Evolutionary conservation across 495 filamentous ascomycete genomes (phyloP), one percentile per base, ranked within the genome.

Genomic region (Pseudoneurospora amorphoporcata): DNA sequence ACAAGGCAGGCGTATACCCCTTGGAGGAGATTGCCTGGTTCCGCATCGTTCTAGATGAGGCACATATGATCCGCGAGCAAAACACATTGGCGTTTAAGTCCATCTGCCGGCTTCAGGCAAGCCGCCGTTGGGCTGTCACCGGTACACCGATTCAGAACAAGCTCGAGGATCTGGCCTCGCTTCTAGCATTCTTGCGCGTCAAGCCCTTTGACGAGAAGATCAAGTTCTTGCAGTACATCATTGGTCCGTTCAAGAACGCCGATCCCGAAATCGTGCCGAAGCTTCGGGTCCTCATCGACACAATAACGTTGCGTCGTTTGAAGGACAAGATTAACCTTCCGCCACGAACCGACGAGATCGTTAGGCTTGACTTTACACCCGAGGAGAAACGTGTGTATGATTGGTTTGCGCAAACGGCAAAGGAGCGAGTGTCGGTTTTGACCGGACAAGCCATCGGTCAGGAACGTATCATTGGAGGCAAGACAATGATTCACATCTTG

Each of bases 41-140:
- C 78, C 91, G 95, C 8, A 94, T 99, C 71, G 95, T 97, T 0
- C 87, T 99, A 37, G 95, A 99, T 77, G 95, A 99, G 81, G 95
- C 94, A 16, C 95, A 99, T 82, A 91, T 90, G 77, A 98, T 99
- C 75, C 90, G 95, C 10, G 93, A 96, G 76, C 91, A 92, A 74
- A 86, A 84, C 19, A 95, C 94, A 0, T 83, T 90, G 70, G 90
- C 93, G 69, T 94, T 92, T 12, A 92, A 93, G 77, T 90, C 92
- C 2, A 90, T 95, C n/a, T 92, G 93, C 75, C 86, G 88, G n/a
- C 84, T 99, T 12, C 86, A 91, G 69, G 92, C 93, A 6, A 87
- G 92, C 76, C 89, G 95, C 35, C 90, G 94, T 19, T 99, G 95
- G 95, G 94, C 95, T 2, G 94, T 99, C 9, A 98, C 95, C 3